These are phyloP conservation scores for Dichomitus squalens DNA, from an alignment of 1,284 basidiomycete genomes.

Conservation along the genomic window DNA sequence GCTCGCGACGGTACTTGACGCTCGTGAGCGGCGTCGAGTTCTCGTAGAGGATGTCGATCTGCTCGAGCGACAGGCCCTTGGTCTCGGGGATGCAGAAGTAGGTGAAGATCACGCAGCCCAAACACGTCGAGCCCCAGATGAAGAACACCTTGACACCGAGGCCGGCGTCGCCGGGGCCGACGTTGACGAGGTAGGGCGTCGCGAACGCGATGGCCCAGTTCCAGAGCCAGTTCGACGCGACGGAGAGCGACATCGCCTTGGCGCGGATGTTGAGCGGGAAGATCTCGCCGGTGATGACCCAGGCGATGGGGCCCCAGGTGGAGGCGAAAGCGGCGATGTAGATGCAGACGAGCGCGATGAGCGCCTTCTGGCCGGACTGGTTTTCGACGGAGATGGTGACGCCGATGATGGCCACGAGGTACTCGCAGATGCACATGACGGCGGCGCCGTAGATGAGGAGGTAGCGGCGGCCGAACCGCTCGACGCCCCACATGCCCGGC, in stretches of 20 bases:
- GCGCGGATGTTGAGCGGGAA: slow-evolving; percentile 77
- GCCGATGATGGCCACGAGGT: slow-evolving; percentile 74
- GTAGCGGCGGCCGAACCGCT: slow-evolving; percentile 74
- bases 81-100: slow-evolving; percentile 82
- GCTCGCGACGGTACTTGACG: slow-evolving; percentile 44
- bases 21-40: slow-evolving; percentile 49
- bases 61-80: slow-evolving; percentile 73
- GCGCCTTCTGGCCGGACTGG: slow-evolving; percentile 35
- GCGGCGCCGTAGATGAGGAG: slow-evolving; percentile 75
- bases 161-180: slow-evolving; percentile 32
- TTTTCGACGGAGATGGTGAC: slow-evolving; percentile 54
- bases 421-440: slow-evolving; percentile 77
- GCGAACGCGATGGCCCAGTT: slow-evolving; percentile 40
- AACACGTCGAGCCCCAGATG: slow-evolving; percentile 84
- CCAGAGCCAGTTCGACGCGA: slow-evolving; percentile 25
- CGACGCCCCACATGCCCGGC: slow-evolving; percentile 71
- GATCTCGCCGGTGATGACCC: slow-evolving; percentile 79
- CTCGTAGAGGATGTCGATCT: slow-evolving; percentile 64
- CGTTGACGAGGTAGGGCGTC: slow-evolving; percentile 77
- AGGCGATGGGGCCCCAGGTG: slow-evolving; percentile 80
- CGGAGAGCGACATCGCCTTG: slow-evolving; percentile 77
- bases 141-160: slow-evolving; percentile 84
- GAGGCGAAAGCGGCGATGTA: slow-evolving; percentile 79
- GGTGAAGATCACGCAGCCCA: slow-evolving; percentile 71
- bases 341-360: slow-evolving; percentile 65